Evolutionary conservation across 257 asterid species (phyloP), one percentile per base, ranked within the genome.

Genomic region (Penstemon davidsonii): DNA sequence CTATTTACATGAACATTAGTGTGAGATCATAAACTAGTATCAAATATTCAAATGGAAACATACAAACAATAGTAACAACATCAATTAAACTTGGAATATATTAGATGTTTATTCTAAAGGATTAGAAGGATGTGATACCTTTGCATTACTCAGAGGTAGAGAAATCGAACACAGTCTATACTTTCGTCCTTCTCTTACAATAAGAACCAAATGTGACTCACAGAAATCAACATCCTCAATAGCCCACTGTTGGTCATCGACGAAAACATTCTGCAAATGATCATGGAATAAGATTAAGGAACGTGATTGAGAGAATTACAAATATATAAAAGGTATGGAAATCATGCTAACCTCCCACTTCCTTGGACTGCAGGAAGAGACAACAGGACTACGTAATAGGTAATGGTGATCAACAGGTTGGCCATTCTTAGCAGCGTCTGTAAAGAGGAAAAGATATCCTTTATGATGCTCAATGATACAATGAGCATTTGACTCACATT

Each of bases 401-500:
- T 87, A 94, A 80, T 88, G 92, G 78, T 86, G 81, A 79, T 87
- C 95, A 76, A 86, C 85, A 43, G 79, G 78, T 55, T 83, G 81
- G 52, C 91, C 88, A 53, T 82, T 76, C 73, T 70, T 75, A 52
- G 82, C 79, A 18, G 96, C 96, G 78, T 93, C 84, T 3, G 99
- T 90, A 73, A 93, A 90, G 68, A 93, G 91, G 83, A 84, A 93
- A 72, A 93, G 91, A 78, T 78, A 87, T 60, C 97, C 99, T 78
- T 80, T 91, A 80, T 91, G 97, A 80, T 94, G 99, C 86, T 94
- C 99, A 66, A 88, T 67, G 77, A 91, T 80, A 80, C 99, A 88
- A 78, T 87, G 96, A 59, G 80, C 81, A 66, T 81, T 85, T 37
- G 83, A 78, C 70, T 82, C 96, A 55, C 96, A 81, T 66, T 91